Evolutionary conservation across 2,329 filamentous ascomycete species (phyloP), one percentile per base, ranked within the genome.

Genomic region (Penicillium fuscoglaucum): DNA sequence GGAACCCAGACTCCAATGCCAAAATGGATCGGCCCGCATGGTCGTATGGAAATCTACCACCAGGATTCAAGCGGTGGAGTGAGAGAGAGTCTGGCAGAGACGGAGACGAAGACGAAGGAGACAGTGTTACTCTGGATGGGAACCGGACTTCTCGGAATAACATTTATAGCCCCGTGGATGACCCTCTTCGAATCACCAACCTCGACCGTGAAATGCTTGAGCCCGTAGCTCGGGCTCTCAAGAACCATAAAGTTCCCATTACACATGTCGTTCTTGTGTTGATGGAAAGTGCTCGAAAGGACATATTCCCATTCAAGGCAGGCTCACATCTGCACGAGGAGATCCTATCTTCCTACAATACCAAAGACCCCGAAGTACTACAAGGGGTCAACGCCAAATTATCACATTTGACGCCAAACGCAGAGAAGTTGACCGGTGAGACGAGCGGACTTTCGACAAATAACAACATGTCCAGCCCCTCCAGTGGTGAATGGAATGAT

Each of bases 261-360:
- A 71, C 61, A 4, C 71, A 73, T 48, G 61, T 73, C 31, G 55
- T 73, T 17, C 46, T 73, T 28, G 60, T 73, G 31, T 62, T 68
- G 24, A 69, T 73, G 70, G 71, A 73, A 55, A 73, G 71, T 52
- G 59, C 68, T 10, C 63, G 71, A 21, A 72, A 73, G 41, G 71
- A 72, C 21, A 41, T 73, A 21, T 73, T 73, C 39, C 71, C 71
- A 6, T 60, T 73, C 8, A 67, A 64, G 47, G 55, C 62, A 28
- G 69, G 63, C 1, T 72, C 70, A 12, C 61, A 67, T 41, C 54
- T 73, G 13, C 68, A 73, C 45, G 41, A 67, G 8, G 55, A 61
- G 24, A 68, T 72, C 10, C 47, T 69, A 29, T 58, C 66, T 3
- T 66, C 69, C 6, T 65, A 70, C 45, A 55, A 57, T 19, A 61